Base-by-base conservation (phyloP, 2,329 filamentous ascomycete genomes). In the Aspergillus aculeatus region DNA sequence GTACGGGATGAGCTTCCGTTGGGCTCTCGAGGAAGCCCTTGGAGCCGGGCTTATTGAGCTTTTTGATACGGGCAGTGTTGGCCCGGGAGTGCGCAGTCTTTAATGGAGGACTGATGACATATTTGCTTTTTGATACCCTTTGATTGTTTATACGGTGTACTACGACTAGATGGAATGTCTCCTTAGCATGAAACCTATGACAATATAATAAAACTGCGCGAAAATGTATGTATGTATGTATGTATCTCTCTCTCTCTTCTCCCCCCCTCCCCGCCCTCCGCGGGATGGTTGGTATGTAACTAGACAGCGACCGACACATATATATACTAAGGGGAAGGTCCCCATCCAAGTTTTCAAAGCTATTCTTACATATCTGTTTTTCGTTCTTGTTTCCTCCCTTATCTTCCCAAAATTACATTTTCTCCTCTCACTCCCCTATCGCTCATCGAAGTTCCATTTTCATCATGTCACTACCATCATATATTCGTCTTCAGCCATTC, bases 51-150 rank as follows among this genome's bases (percentile, higher is more conserved):
- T 86, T 26, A 76, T 88, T 11, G 85, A 89, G 71, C 67, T 85
- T 7, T 89, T 89, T 66, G 82, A 87, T 65, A 89, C 86, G 5
- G 82, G 85, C 19, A 86, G 82, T 66, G 85, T 88, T 29, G 86
- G 86, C 4, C 74, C 81, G 49, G 86, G 81, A 16, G 79, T 86
- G 26, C 73, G 79, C 56, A 69, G 68, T 63, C 54, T 78, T 51
- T 78, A 66, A 68, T 56, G 16, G 54, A 44, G 58, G 23, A 9
- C 38, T n/a, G 14, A 19, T 44, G 32, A 5, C 14, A 35, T 35
- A 32, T 32, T 9, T 35, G 26, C 16, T 35, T 12, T 16, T 16
- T 35, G 32, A 35, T 35, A 35, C 32, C 32, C 32, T 35, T 35
- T 5, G 32, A 35, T 35, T 35, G 32, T 16, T 35, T 35, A 16